These are phyloP conservation scores for Trichoderma sp. DNA, from an alignment of 2,329 filamentous ascomycete genomes.

Conservation along the genomic window DNA sequence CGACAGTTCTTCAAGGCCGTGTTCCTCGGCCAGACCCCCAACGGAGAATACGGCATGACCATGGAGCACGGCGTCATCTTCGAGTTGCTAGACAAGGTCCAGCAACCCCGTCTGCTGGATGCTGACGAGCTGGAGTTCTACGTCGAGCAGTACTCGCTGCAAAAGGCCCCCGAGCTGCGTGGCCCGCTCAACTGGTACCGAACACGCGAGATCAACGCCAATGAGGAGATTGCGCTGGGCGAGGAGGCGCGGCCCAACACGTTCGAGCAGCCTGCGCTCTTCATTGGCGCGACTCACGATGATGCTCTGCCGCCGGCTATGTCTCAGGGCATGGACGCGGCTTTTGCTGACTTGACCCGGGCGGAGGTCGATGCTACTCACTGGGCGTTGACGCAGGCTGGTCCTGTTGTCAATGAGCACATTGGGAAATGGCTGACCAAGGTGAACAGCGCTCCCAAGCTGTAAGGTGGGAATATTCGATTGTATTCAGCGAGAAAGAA, in stretches of 20 bases:
- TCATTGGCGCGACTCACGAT: constrained; percentile 73
- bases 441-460: constrained; percentile 31
- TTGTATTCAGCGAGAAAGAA: background rate
- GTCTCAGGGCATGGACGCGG: constrained; percentile 68
- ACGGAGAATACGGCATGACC: constrained; percentile 59
- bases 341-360: constrained; percentile 64
- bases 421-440: constrained; percentile 67
- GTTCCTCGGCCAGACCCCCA: constrained; percentile 65
- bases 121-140: constrained; percentile 78
- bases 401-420: constrained; percentile 67
- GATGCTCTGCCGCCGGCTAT: constrained; percentile 70
- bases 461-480: constrained; percentile 23
- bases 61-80: constrained; percentile 63
- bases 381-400: constrained; percentile 79
- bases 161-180: constrained; percentile 60
- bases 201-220: constrained; percentile 68
- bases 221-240: constrained; percentile 68
- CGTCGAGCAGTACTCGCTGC: constrained; percentile 66
- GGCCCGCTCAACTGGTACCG: constrained; percentile 92
- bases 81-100: constrained; percentile 60
- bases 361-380: constrained; percentile 70
- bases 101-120: constrained; percentile 59
- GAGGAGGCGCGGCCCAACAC: constrained; percentile 55
- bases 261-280: constrained; percentile 64
- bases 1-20: constrained; percentile 69